Evolutionary conservation across 1,284 basidiomycete species (phyloP).

Genomic region (Melampsora occidentalis): DNA sequence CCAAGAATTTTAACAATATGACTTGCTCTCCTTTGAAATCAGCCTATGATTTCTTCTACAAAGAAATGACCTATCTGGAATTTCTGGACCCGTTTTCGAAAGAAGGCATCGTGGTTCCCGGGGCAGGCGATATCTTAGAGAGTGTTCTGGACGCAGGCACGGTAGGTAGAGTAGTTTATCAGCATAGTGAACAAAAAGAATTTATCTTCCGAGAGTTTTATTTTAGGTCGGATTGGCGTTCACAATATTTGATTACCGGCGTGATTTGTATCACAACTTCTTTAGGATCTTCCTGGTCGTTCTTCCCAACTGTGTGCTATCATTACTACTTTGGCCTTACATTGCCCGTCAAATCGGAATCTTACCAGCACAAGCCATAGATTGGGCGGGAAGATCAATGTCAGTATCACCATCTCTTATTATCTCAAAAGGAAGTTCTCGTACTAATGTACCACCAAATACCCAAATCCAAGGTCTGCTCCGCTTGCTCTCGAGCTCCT

Average conservation of each 20-base stretch:
- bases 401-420: neutral
- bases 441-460: neutral
- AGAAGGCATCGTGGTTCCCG: neutral
- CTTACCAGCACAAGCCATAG: neutral
- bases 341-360: slow-evolving; percentile 5
- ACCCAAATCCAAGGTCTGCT: neutral
- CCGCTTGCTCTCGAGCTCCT: slow-evolving; percentile 14
- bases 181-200: neutral
- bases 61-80: neutral
- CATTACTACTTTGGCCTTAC: slow-evolving; percentile 14
- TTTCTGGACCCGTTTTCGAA: neutral
- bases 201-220: neutral
- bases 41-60: slow-evolving; percentile 9
- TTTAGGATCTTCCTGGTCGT: slow-evolving; percentile 7
- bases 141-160: slow-evolving; percentile 16
- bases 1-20: neutral
- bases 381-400: slow-evolving; percentile 21
- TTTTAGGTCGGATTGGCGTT: slow-evolving; percentile 17
- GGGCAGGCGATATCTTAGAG: slow-evolving; percentile 17
- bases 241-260: slow-evolving; percentile 19
- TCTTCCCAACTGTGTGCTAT: slow-evolving; percentile 17
- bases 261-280: slow-evolving; percentile 20
- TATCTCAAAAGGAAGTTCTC: too few relatives aligned
- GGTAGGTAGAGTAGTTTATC: neutral
- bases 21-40: neutral